Base-by-base conservation (phyloP, 345 rosid species). In the Psidium guajava region DNA sequence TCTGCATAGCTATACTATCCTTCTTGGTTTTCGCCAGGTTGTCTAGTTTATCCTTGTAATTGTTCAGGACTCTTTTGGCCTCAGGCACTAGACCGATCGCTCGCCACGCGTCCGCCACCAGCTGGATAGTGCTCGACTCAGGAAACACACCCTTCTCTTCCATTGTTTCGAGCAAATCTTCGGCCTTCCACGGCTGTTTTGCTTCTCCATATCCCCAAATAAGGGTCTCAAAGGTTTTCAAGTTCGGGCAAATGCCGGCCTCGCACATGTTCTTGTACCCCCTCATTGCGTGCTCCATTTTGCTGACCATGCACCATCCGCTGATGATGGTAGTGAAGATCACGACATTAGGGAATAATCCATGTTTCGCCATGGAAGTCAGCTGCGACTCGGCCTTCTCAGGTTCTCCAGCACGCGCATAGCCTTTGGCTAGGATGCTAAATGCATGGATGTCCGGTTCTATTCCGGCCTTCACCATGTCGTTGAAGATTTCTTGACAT, bases 181-280 rank as follows among this genome's bases (percentile, higher is more conserved):
- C 98, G 10, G 95, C 98, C 91, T 92, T 92, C 96, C 95, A 87
- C 5, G 99, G 99, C 87, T 92, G 98, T 77, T 91, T 95, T 21
- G 94, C 95, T 89, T 96, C 98, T 82, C 96, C 96, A 58, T 84
- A 95, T 83, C 98, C 99, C 98, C 98, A 94, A 84, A 96, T 93
- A 59, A 96, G 87, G 64, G 99, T 96, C 91, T 96, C 98, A 20
- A 90, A 96, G 77, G 98, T 93, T 82, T 94, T 93, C 91, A 92
- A 88, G 88, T 94, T 96, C 12, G 99, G 96, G 54, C 88, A 86
- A 58, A 94, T 64, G 44, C 94, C 93, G 0, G 81, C 83, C 85
- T 92, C 89, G 81, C 93, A 86, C 98, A 96, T 96, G 83, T 89
- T 92, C 86, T 92, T 88, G 54, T 90, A 94, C 61, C 92, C 86